Evolutionary conservation across 331 rosid species (phyloP), one percentile per base, ranked within the genome.

Genomic region (Quercus lobata): DNA sequence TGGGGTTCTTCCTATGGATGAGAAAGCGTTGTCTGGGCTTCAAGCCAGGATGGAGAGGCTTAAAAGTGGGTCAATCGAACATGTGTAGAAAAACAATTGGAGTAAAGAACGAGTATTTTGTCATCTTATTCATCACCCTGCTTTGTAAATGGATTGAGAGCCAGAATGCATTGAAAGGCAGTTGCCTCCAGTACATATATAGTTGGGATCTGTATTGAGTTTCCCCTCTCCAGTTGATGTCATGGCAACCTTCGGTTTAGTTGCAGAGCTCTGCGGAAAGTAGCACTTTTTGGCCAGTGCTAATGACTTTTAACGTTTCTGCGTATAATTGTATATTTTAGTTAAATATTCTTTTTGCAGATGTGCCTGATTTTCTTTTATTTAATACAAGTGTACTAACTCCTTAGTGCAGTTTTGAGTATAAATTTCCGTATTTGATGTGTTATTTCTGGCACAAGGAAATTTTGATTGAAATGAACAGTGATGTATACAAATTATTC

Each of bases 31-130:
- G 78, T 96, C 97, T n/a, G 98, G 99, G 62, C 99, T 96, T 83
- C 99, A 96, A 79, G 99, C 99, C 1, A 91, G 99, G 71, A 96
- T 96, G 99, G 99, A 96, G 87, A 93, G 99, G 81, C 90, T 96
- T 52, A 96, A 96, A 87, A 93, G 98, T 79, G 99, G 98, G 57
- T 78, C 97, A 62, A 85, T 91, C 22, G 99, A 96, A 49, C 89
- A 95, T 7, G 78, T 90, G 70, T 92, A 73, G 84, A 19, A 22
- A 21, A 44, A 7, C 24, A 30, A 65, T 73, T 68, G 29, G 18
- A 34, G 81, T 8, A 52, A 35, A 24, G 8, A 56, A 17, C 17
- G 30, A 29, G 6, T 4, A 17, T 60, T 6, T 22, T 5, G 66
- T 22, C 34, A 60, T 24, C 66, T 60, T 49, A 49, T 14, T 49